phyloP scores from a whole-genome alignment of 345 rosid species.

The Citrus unshiu region DNA sequence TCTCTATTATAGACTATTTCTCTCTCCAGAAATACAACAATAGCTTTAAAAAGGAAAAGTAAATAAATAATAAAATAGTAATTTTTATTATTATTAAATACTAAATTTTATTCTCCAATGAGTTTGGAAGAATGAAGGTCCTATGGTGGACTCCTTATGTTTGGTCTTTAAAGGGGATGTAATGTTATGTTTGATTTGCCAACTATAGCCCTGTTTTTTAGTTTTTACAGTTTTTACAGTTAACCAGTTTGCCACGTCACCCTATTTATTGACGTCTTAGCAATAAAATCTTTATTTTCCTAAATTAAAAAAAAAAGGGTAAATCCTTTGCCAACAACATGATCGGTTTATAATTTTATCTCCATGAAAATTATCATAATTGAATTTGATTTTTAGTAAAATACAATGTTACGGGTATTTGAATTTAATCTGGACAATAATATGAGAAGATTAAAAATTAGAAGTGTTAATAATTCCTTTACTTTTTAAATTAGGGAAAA shows the following conservation, averaged over 20 bases:
- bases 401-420: neutral
- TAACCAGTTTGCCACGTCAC: conserved; percentile 7
- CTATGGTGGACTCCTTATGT: conserved; percentile 36
- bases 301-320: too few relatives aligned
- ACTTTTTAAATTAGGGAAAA: neutral
- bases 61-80: neutral
- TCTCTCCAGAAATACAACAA: neutral
- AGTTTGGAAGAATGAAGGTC: conserved; percentile 46
- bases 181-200: neutral
- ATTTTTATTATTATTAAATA: too few relatives aligned
- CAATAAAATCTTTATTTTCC: too few relatives aligned
- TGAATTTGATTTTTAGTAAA: neutral
- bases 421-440: neutral
- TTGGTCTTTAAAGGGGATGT: conserved; percentile 12
- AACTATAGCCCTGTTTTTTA: neutral
- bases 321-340: neutral
- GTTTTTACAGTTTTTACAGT: conserved; percentile 5
- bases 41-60: neutral
- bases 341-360: neutral
- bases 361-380: neutral
- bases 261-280: neutral
- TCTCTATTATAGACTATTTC: neutral
- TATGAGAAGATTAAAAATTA: neutral
- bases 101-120: conserved; percentile 43
- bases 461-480: neutral